Conservation (phyloP, 352 stramenopile genomes). For the Phytophthora nicotianae region DNA sequence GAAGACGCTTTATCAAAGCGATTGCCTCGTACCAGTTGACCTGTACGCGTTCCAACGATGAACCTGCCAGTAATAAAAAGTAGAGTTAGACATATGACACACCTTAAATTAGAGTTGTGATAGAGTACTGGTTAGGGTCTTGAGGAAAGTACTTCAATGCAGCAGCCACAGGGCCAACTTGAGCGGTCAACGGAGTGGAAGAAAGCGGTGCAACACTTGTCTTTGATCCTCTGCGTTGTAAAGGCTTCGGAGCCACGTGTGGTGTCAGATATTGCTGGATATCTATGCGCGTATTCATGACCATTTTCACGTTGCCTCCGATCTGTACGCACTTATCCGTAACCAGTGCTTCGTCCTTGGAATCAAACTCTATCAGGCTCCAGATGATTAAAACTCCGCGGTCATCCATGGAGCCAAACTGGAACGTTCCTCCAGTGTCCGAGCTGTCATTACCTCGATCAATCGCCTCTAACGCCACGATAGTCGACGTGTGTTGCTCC, state of each 20-base stretch:
- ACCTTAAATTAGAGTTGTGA: neutral
- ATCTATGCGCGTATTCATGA: slow-evolving; percentile 70
- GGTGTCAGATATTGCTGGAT: slow-evolving; percentile 51
- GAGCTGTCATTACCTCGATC: slow-evolving; percentile 14
- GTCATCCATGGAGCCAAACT: slow-evolving; percentile 78
- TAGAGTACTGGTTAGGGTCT: slow-evolving; percentile 60
- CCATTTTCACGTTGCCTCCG: slow-evolving; percentile 62
- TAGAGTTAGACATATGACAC: neutral
- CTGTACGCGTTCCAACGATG: slow-evolving; percentile 52
- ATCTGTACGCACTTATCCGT: slow-evolving; percentile 71
- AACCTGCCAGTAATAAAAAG: slow-evolving; percentile 33
- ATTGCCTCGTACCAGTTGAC: slow-evolving; percentile 42
- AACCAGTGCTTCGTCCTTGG: slow-evolving; percentile 46
- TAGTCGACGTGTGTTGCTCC: slow-evolving; percentile 50
- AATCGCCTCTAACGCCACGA: slow-evolving; percentile 55
- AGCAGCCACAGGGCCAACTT: slow-evolving; percentile 51
- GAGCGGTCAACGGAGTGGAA: neutral
- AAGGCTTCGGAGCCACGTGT: slow-evolving; percentile 6
- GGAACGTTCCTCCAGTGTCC: slow-evolving; percentile 45
- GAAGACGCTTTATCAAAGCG: slow-evolving; percentile 41
- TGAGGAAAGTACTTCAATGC: slow-evolving; percentile 57
- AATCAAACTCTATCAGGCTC: slow-evolving; percentile 67
- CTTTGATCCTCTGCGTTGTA: slow-evolving; percentile 11
- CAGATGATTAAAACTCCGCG: slow-evolving; percentile 71
- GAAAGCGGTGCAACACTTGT: slow-evolving; percentile 18